Conservation (phyloP, 345 rosid species). For the Laguncularia racemosa region DNA sequence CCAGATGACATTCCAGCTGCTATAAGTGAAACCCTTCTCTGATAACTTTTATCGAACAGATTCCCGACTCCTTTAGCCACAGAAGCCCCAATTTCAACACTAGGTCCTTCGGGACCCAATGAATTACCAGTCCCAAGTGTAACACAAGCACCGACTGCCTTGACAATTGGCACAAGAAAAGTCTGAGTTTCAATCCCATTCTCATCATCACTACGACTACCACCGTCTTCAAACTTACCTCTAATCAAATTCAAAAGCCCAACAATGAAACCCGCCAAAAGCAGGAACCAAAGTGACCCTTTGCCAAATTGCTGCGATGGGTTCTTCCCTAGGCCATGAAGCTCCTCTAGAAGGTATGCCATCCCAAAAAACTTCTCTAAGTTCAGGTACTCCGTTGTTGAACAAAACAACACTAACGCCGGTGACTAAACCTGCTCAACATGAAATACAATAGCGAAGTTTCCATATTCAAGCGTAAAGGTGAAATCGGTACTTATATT, state of each 20-base stretch:
- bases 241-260: conserved; percentile 43
- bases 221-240: conserved; percentile 15
- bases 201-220: conserved; percentile 9
- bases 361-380: conserved; percentile 86
- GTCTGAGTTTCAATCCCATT: conserved; percentile 11
- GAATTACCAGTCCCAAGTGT: conserved; percentile 95
- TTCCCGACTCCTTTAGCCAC: conserved; percentile 55
- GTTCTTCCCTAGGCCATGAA: conserved; percentile 71
- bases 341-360: conserved; percentile 85
- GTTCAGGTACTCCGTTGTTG: conserved; percentile 56
- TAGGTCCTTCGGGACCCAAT: conserved; percentile 93
- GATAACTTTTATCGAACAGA: conserved; percentile 32
- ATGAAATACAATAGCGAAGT: conserved; percentile 37
- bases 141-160: conserved; percentile 72
- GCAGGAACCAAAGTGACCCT: conserved; percentile 70
- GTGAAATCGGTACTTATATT: background rate
- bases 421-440: conserved; percentile 68
- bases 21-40: conserved; percentile 51
- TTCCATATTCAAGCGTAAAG: conserved; percentile 13
- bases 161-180: conserved; percentile 44
- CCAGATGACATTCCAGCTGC: conserved; percentile 95
- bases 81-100: conserved; percentile 90
- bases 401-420: conserved; percentile 77
- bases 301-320: conserved; percentile 46
- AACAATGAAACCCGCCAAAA: conserved; percentile 64